Base-by-base conservation (phyloP, 257 asterid species). In the Mentha longifolia region DNA sequence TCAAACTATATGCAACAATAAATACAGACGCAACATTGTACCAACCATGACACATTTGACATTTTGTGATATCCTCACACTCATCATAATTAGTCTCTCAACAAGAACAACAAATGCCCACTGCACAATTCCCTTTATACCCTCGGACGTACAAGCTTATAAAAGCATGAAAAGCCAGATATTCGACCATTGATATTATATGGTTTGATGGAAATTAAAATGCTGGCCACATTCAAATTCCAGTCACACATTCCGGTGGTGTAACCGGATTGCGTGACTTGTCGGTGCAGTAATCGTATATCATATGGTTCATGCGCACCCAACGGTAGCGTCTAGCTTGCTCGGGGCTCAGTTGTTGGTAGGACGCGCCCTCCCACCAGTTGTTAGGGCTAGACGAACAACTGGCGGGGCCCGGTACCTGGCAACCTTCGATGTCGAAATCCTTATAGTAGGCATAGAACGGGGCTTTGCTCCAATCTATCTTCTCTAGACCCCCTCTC, bases 271-370 rank as follows among this genome's bases (percentile, higher is more conserved):
- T 78, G 6, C 97, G 79, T 0, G 90, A 73, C 72, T 39, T 87
- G 81, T 92, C 97, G 71, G 93, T 83, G 90, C 98, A 93, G 78
- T 93, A 93, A 55, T 93, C 97, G 54, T 93, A 90, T 11, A 85
- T 83, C 95, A 90, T 75, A 61, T 90, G 97, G 68, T 84, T 84
- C 65, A 67, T 35, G 11, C 95, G 86, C 62, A 90, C 97, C 98
- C 98, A 93, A 0, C 84, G 85, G 79, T 93, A 93, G 30, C 73
- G 77, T 61, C 88, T 77, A 0, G 86, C 93, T 52, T 83, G 85
- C 0, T 31, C 74, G 0, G 92, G 83, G 83, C 71, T 93, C 5
- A 93, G 76, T 7, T 85, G 82, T 11, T 79, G 86, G 73, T 86
- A 85, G 2, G 82, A 68, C 8, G 88, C 73, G 9, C 86, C 92